A percentile compares a stretch with the other conserved stretches of the same genome.
Evolutionary conservation across 768 basidiomycete species (phyloP).

Genomic region (Fibroporia radiculosa): DNA sequence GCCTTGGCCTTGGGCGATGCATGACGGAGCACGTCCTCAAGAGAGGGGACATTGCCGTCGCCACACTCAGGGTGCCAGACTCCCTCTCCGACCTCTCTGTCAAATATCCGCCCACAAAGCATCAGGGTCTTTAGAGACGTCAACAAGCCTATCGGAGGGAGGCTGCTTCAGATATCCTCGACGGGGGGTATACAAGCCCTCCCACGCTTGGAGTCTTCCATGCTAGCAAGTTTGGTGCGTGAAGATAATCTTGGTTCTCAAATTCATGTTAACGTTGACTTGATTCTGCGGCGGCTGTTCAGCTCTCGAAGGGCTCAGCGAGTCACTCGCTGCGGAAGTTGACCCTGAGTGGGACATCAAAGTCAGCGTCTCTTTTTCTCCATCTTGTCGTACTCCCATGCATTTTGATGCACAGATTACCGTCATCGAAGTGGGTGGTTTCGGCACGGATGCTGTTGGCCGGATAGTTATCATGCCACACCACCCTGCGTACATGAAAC

Average conservation of each 20-base stretch:
- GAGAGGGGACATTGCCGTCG: slow-evolving; percentile 19
- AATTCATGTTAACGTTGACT: too few relatives aligned
- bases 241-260: too few relatives aligned
- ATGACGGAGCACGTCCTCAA: slow-evolving; percentile 16
- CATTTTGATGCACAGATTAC: slow-evolving; percentile 8
- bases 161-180: slow-evolving; percentile 31
- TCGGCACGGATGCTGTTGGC: slow-evolving; percentile 8
- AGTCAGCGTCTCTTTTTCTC: slow-evolving; percentile 15
- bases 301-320: slow-evolving; percentile 28
- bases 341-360: slow-evolving; percentile 42
- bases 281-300: background rate
- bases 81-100: slow-evolving; percentile 14
- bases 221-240: slow-evolving; percentile 12
- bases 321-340: slow-evolving; percentile 31
- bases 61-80: slow-evolving; percentile 19
- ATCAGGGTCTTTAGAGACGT: slow-evolving; percentile 25
- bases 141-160: slow-evolving; percentile 23
- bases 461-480: background rate
- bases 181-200: slow-evolving; percentile 17
- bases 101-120: too few relatives aligned
- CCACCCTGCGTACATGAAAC: slow-evolving; percentile 13
- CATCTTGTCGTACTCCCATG: background rate
- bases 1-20: slow-evolving; percentile 19
- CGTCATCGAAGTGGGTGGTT: slow-evolving; percentile 15
- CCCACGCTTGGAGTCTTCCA: slow-evolving; percentile 15